Base-by-base conservation (phyloP, 208 protist genomes). In the Leishmania turanica region DNA sequence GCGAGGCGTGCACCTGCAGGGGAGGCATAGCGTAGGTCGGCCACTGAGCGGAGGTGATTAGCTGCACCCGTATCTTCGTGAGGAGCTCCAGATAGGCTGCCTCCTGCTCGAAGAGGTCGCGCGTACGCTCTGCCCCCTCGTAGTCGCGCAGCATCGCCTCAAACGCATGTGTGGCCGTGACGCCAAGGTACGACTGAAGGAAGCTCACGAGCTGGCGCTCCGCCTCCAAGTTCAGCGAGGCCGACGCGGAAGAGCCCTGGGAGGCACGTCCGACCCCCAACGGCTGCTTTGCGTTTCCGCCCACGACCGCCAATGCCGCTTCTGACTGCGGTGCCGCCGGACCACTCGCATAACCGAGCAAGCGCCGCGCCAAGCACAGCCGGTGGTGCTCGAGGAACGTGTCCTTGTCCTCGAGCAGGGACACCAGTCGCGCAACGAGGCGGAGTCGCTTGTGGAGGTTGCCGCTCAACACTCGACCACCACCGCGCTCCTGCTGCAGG, bases 71-170 rank as follows among this genome's bases (percentile, higher is more conserved):
- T 45, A 91, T 74, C 24, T 82, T 84, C 21, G 89, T 78, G 4
- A 53, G 54, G 65, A 93, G 79, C 34, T 24, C 42, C 7, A 42
- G 27, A 54, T 86, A 88, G 11, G 58, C 75, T 5, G 51, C 19
- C 37, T 85, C 89, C 62, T 83, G 70, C 34, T 75, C 56, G 60
- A 93, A 94, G 60, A 70, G 75, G 6, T 81, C 81, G 19, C 77
- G 73, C 31, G 75, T 82, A 74, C 58, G 73, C 64, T 76, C 66
- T 45, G 79, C 89, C 34, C 70, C 82, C 64, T 87, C 86, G 75
- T 87, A 86, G 78, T 96, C 92, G 40, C 88, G 89, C 72, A 96
- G 72, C 90, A 96, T 96, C n/a, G 85, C 85, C 75, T 91, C 89
- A 24, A 96, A 80, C 51, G 81, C 84, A 72, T 90, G 80, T 6